Conservation (phyloP, 1,284 basidiomycete genomes). For the Somion occarium region DNA sequence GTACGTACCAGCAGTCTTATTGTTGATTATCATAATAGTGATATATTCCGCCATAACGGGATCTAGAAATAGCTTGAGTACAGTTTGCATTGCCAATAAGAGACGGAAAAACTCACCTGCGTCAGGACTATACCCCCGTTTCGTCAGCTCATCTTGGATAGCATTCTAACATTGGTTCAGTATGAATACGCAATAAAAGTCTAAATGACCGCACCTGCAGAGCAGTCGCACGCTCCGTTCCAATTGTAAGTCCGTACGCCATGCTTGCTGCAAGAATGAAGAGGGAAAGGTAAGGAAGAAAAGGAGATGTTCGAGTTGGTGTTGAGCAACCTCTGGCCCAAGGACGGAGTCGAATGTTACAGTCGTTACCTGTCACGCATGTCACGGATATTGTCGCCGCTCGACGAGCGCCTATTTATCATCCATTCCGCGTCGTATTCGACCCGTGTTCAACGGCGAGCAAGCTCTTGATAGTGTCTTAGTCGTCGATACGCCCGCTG, state of each 20-base stretch:
- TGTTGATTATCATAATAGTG: slow-evolving; percentile 89
- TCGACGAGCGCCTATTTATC: no score
- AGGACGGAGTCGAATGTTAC: no score
- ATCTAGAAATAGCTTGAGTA: slow-evolving; percentile 37
- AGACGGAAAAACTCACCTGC: slow-evolving; percentile 47
- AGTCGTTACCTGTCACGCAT: no score
- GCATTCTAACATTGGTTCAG: slow-evolving; percentile 46
- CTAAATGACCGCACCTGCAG: slow-evolving; percentile 50
- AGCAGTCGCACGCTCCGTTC: slow-evolving; percentile 68
- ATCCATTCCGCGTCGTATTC: no score
- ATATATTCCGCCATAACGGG: slow-evolving; percentile 90
- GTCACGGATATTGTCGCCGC: no score
- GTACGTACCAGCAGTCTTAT: slow-evolving; percentile 70
- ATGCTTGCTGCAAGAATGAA: slow-evolving; percentile 30
- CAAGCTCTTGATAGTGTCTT: no score
- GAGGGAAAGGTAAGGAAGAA: slow-evolving; percentile 3
- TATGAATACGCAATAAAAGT: slow-evolving; percentile 9
- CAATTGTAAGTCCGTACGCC: slow-evolving; percentile 74
- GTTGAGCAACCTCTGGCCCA: slow-evolving; percentile 4
- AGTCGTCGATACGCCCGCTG: no score
- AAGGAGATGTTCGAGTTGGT: slow-evolving; percentile 10
- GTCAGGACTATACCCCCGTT: slow-evolving; percentile 71
- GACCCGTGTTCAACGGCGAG: no score
- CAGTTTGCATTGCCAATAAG: not conserved
- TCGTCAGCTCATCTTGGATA: slow-evolving; percentile 78